Base-by-base conservation (phyloP, 169 alveolate species). In the Plasmodium yoelii region DNA sequence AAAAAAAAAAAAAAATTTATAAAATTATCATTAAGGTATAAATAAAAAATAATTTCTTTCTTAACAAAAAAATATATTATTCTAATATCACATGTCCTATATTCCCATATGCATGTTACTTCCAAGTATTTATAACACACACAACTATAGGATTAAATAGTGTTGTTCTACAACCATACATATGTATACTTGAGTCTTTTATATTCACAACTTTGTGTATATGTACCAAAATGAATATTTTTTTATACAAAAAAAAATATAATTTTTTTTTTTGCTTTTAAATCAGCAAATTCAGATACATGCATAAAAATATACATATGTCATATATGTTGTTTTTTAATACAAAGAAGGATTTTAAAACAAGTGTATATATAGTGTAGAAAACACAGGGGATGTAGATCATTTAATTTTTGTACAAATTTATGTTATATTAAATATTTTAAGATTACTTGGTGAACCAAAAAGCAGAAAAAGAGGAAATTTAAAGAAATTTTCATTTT, bases 401-500 rank as follows among this genome's bases (percentile, higher is more conserved):
- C 34, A 46, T 8, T 59, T 7, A 5, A 47, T 22, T 34, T 73
- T 56, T 73, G 44, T 39, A 73, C 42, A 24, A 28, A 13, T 73
- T 73, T 73, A 18, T 13, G 24, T 34, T 26, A 57, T 61, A 26
- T 73, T 73, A 46, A n/a, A 28, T 10, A 73, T 61, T 60, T 74
- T 74, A 8, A 44, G 63, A 44, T 74, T 74, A 74, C 88, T 63
- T 74, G 88, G n/a, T 24, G 49, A 74, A 61, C 55, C 49, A 74
- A 47, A 26, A 60, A 55, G 74, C 34, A 65, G 63, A 44, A 61
- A 65, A 74, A 68, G 55, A 74, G 73, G 65, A 18, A 51, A 44
- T 60, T 60, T 10, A 19, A 6, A 51, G 46, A 63, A 46, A 60
- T 74, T 74, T 55, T 61, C 88, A 74, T 74, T 59, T 74, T 74